Conservation (phyloP, 352 stramenopile genomes). For the Globisporangium lucens region DNA sequence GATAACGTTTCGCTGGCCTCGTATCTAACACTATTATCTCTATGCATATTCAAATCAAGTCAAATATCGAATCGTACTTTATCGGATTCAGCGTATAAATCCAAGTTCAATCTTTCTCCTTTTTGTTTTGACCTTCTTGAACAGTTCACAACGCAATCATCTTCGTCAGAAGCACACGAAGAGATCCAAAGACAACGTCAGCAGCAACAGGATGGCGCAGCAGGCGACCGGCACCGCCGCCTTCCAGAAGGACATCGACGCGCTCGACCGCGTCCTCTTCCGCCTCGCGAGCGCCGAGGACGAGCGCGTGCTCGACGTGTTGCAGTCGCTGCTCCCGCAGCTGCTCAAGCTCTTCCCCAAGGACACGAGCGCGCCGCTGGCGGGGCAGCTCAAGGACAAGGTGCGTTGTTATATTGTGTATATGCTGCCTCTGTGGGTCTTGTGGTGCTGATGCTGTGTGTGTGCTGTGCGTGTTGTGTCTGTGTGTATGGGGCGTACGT, state of each 20-base stretch:
- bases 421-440: no score
- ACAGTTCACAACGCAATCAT: background rate
- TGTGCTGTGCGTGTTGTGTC: no score
- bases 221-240: background rate
- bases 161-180: background rate
- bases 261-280: slow-evolving; percentile 76
- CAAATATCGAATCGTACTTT: background rate
- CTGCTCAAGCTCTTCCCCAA: slow-evolving; percentile 60
- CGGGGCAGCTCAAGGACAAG: slow-evolving; percentile 68
- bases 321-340: slow-evolving; percentile 65
- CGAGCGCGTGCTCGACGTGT: slow-evolving; percentile 55
- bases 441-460: background rate
- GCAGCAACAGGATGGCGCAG: background rate
- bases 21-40: no score
- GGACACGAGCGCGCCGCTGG: slow-evolving; percentile 28
- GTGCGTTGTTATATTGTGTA: slow-evolving; percentile 20
- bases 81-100: background rate
- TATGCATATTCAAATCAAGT: no score
- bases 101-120: background rate
- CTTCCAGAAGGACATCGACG: slow-evolving; percentile 53
- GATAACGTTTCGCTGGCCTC: no score
- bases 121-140: background rate
- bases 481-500: background rate
- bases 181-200: background rate
- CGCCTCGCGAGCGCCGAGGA: slow-evolving; percentile 67